These are phyloP conservation scores for Teratosphaeria pseudoeucalypti DNA, from an alignment of 2,329 filamentous ascomycete genomes.

Conservation along the genomic window DNA sequence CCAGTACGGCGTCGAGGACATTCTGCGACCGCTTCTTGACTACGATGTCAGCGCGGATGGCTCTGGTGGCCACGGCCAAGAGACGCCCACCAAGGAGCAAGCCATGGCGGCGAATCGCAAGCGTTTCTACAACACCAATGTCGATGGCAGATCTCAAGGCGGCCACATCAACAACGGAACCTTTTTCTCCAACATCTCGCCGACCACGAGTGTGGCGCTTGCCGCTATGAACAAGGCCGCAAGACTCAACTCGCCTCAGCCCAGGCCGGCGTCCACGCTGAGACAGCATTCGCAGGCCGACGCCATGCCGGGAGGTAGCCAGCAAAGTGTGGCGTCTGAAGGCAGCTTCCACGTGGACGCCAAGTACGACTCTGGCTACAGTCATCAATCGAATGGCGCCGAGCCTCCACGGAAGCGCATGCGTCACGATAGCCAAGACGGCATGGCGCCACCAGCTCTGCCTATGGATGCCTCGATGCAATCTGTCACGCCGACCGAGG, in stretches of 20 bases:
- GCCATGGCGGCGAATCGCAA: conserved; percentile 91
- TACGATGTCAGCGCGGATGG: conserved; percentile 74
- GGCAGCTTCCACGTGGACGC: conserved; percentile 18
- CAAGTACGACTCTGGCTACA: conserved; percentile 59
- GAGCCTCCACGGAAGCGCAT: conserved; percentile 77
- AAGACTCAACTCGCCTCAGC: conserved; percentile 76
- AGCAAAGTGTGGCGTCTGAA: conserved; percentile 56
- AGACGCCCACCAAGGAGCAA: conserved; percentile 96
- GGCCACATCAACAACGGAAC: conserved; percentile 55
- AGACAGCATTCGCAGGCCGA: conserved; percentile 62
- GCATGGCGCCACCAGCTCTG: conserved; percentile 20
- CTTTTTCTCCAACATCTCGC: conserved; percentile 95
- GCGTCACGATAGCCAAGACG: conserved; percentile 34
- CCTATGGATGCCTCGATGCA: conserved; percentile 47
- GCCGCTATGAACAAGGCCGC: conserved; percentile 90
- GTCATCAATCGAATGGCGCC: conserved; percentile 39
- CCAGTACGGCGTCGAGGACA: conserved; percentile 63
- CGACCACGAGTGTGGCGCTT: conserved; percentile 82
- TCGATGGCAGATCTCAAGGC: conserved; percentile 49
- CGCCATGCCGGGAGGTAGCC: conserved; percentile 61
- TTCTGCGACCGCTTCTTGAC: conserved; percentile 62
- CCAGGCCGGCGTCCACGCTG: conserved; percentile 54
- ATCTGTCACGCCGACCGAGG: conserved; percentile 62
- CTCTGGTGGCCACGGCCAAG: conserved; percentile 56
- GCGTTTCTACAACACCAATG: conserved; percentile 69